A percentile compares a stretch with the other conserved stretches of the same genome.
phyloP scores from a whole-genome alignment of 1,284 basidiomycete genomes.

The Ceratobasidium sp. region DNA sequence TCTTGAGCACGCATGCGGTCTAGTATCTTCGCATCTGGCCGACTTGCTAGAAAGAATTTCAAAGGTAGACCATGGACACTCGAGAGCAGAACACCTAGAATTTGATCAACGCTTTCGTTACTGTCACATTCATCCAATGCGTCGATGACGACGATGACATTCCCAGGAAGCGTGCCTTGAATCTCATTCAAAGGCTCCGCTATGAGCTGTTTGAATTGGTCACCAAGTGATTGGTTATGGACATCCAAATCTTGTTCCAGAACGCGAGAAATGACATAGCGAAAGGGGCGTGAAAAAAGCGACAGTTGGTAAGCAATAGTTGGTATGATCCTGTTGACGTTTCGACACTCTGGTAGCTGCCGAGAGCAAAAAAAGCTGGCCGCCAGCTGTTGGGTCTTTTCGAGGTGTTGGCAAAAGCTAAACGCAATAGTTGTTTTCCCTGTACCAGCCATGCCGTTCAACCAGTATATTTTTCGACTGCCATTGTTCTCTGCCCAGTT shows the following conservation, averaged over 20 bases:
- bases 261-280: background rate
- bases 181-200: background rate
- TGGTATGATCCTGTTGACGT: background rate
- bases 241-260: background rate
- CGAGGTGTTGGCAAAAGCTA: background rate
- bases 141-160: background rate
- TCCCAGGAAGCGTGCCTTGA: background rate
- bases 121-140: constrained; percentile 2
- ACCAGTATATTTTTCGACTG: background rate
- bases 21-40: too few relatives aligned
- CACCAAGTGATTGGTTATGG: background rate
- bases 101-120: background rate
- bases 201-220: background rate
- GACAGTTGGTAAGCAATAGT: background rate
- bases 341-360: background rate
- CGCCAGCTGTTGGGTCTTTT: background rate
- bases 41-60: background rate
- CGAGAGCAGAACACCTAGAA: background rate
- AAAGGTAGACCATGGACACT: background rate
- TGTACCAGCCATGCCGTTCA: background rate
- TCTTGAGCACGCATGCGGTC: background rate
- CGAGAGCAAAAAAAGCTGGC: background rate
- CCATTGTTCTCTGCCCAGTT: background rate
- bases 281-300: background rate
- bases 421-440: background rate